Percentiles rank a stretch among this genome's conserved stretches.
Evolutionary conservation across 352 stramenopile species (phyloP).

Genomic region (Thalassiosira gravida): DNA sequence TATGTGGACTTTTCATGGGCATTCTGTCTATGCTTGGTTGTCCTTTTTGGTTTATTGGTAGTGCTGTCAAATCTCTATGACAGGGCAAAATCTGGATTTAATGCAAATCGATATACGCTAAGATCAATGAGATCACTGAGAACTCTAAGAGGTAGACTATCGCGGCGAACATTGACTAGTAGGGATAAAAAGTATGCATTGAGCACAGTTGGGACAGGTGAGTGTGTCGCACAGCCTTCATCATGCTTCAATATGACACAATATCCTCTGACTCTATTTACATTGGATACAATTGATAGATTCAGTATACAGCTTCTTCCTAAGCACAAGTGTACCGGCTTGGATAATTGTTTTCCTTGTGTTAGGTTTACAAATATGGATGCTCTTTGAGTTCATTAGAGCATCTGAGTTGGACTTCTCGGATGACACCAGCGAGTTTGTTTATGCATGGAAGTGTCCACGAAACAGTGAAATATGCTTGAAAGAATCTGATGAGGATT

Average conservation of each 20-base stretch:
- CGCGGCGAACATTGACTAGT: neutral
- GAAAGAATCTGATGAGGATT: neutral
- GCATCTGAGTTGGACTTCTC: neutral
- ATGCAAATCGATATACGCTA: neutral
- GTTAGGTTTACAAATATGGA: constrained; percentile 2
- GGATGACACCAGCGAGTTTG: neutral
- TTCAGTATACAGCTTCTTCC: constrained; percentile 37
- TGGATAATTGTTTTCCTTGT: neutral
- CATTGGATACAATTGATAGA: constrained; percentile 25
- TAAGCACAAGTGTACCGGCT: constrained; percentile 4
- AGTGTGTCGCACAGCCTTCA: too few relatives aligned
- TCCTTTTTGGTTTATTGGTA: neutral
- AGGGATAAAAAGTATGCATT: constrained; percentile 2
- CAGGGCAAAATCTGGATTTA: neutral
- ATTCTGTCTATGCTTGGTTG: neutral
- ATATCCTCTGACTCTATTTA: too few relatives aligned
- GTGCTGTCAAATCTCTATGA: neutral
- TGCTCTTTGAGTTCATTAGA: neutral
- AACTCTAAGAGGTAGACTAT: too few relatives aligned
- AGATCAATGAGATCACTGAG: too few relatives aligned
- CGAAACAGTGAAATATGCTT: neutral
- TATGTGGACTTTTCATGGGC: neutral
- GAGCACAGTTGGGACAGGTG: constrained; percentile 8
- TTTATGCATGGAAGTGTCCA: neutral
- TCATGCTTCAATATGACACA: too few relatives aligned